phyloP scores from a whole-genome alignment of 2,329 filamentous ascomycete species.

The Colletotrichum karsti region DNA sequence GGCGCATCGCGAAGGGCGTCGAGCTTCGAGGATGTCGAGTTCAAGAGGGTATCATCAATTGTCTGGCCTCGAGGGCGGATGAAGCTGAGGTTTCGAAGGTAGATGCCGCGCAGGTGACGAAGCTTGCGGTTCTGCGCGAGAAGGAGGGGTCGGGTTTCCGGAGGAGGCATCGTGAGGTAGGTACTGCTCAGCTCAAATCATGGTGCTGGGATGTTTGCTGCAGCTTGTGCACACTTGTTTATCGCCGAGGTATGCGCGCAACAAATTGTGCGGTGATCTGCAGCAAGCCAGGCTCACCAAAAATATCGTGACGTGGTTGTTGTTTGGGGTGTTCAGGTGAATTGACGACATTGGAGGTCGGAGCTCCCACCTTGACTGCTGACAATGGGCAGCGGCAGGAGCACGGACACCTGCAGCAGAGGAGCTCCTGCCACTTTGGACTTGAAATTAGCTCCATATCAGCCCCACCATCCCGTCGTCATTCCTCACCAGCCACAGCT shows the following conservation, averaged over 20 bases:
- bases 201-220: background rate
- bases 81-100: slow-evolving; percentile 85
- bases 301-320: background rate
- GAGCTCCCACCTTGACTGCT: background rate
- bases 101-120: slow-evolving; percentile 87
- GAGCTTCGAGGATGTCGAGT: slow-evolving; percentile 75
- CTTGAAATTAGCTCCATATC: background rate
- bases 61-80: slow-evolving; percentile 64
- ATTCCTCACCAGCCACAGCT: background rate
- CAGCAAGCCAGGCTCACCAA: background rate
- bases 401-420: slow-evolving; percentile 1
- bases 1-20: slow-evolving; percentile 55
- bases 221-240: background rate
- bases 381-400: background rate
- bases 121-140: slow-evolving; percentile 84
- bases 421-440: background rate
- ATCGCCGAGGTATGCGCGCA: background rate
- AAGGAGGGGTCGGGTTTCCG: slow-evolving; percentile 55
- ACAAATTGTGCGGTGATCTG: background rate
- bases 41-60: slow-evolving; percentile 79
- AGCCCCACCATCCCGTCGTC: background rate
- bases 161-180: slow-evolving; percentile 23
- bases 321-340: background rate
- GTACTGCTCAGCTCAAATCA: slow-evolving; percentile 15
- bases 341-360: background rate